Evolutionary conservation across 345 rosid species (phyloP), one percentile per base, ranked within the genome.

Genomic region (Hibiscus syriacus): DNA sequence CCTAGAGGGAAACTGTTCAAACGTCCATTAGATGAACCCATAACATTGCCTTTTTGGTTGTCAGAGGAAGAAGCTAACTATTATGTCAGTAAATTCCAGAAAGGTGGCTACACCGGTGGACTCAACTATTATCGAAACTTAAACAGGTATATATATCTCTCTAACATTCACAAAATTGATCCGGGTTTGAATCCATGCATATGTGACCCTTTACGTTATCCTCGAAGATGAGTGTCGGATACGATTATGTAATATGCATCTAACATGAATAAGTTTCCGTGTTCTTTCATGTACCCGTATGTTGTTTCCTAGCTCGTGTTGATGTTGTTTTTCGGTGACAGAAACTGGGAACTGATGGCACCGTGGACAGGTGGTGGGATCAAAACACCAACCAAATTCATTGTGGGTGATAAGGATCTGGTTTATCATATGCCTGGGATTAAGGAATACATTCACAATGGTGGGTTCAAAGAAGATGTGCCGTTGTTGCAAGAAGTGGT

Each of bases 341-440:
- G 95, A 82, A 85, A 83, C 8, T 85, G 85, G 86, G 92, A 86
- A 75, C 71, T 85, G 34, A 5, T 65, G 39, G 81, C 84, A 13
- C 73, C 86, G 2, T 85, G 92, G 96, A 76, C 74, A 45, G 85
- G 74, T 66, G 32, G 81, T 2, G 79, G 82, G 50, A 74, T 89
- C 6, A 27, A 67, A 0, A 80, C 85, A 55, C 88, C 88, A 0
- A 45, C 79, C 4, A 89, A 82, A 76, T 80, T 78, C 68, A 76
- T 85, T 0, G 71, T 68, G 6, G 92, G 92, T 1, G 69, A 86
- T 67, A 75, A 73, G 78, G 91, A 86, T 55, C 78, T 80, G 0
- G 85, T 67, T 4, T 67, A 67, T 30, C 14, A 25, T 4, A 67
- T 67, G 70, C 70, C 70, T 6, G 60, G 70, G 6, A 23, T 67